Base-by-base conservation (phyloP, 177 flowering plant genomes). In the Tripterygium wilfordii region DNA sequence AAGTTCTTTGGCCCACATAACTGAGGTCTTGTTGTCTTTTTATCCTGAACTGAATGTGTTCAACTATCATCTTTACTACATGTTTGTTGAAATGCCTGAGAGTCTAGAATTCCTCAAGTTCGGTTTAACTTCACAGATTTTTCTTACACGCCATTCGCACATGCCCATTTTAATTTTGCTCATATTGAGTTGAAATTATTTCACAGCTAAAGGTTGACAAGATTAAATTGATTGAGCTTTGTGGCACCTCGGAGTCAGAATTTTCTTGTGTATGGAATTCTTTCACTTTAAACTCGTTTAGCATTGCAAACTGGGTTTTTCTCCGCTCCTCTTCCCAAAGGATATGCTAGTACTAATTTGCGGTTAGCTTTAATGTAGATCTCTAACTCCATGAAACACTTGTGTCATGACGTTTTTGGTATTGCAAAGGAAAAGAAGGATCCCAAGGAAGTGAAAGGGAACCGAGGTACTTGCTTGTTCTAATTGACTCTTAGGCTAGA, bases 161-260 rank as follows among this genome's bases (percentile, higher is more conserved):
- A n/a, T n/a, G n/a, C n/a, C n/a, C n/a, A n/a, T n/a, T n/a, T n/a
- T n/a, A n/a, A n/a, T n/a, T n/a, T n/a, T n/a, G n/a, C n/a, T n/a
- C n/a, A n/a, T n/a, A n/a, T n/a, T n/a, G n/a, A n/a, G n/a, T n/a
- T n/a, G n/a, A n/a, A n/a, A n/a, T n/a, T n/a, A n/a, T n/a, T n/a
- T n/a, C n/a, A n/a, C 83, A 94, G 99, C 95, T 94, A 32, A 94
- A 87, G 77, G 78, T 80, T 14, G 99, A 94, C 61, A 94, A 83
- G 61, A 13, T 73, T 21, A 94, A 82, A 78, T 62, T 94, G 67
- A 78, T 85, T 61, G 97, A 89, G 62, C 74, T 94, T 12, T 79
- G 90, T 62, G 97, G 99, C 13, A 63, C 97, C 40, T 78, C 95
- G 17, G 97, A 87, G 60, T 56, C 85, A 33, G 99, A 94, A 58